Evolutionary conservation across 441 rosid species (phyloP), one percentile per base, ranked within the genome.

Genomic region (Gossypium laxum): DNA sequence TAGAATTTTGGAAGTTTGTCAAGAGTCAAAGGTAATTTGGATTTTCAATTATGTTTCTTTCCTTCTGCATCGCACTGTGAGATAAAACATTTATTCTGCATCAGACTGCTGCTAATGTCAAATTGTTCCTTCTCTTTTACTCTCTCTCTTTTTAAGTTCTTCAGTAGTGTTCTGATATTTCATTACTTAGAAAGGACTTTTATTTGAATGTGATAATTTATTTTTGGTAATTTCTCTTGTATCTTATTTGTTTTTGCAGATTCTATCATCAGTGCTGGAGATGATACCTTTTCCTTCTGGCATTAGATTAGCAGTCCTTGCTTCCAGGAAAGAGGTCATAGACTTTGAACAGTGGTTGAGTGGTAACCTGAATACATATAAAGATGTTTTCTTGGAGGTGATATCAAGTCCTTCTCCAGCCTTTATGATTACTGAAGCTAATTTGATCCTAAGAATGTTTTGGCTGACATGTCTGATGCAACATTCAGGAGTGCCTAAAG

Each of bases 311-410:
- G 95, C 96, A 18, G 91, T 88, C 70, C 86, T 88, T 77, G 99
- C 98, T 76, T 88, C 98, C 62, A 74, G 76, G 73, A 88, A 86
- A 80, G 98, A 88, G 47, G 77, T 81, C 74, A 52, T 88, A 71
- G 97, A 92, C 81, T 85, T 95, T 75, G 99, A 95, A 76, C 86
- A 81, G 77, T 95, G 99, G 95, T 85, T 92, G 84, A 78, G 75
- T 78, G 78, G 67, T 82, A 83, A 85, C 81, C 75, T 91, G 67
- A 75, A 74, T 76, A 71, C 77, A 66, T 82, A 84, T 77, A 95
- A 88, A 79, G 95, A 87, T 77, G 70, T 77, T 67, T 92, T 92
- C 83, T 87, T 89, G 32, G 93, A 89, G 97, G 99, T 95, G 82
- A 75, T 47, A 0, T 72, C 21, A 8, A 30, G 19, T 67, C 64